Evolutionary conservation across 441 rosid genomes (phyloP).

Genomic region (Manihot esculenta): DNA sequence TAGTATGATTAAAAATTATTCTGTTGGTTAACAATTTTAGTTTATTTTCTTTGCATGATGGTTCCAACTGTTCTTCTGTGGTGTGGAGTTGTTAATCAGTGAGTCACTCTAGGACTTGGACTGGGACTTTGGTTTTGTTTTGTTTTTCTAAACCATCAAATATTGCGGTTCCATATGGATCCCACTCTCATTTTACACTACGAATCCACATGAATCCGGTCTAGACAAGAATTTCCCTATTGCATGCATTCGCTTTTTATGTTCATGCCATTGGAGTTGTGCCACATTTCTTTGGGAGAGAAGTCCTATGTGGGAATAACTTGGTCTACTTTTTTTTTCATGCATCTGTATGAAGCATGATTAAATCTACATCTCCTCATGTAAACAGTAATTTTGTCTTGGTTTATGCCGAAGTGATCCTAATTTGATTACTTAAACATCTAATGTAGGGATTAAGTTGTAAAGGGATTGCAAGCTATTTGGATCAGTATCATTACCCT

Average conservation of each 20-base stretch:
- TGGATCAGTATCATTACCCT: background rate
- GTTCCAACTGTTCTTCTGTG: background rate
- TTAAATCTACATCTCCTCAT: background rate
- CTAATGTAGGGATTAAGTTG: slow-evolving; percentile 24
- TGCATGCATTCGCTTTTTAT: too few relatives aligned
- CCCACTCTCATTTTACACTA: too few relatives aligned
- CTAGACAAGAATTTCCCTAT: too few relatives aligned
- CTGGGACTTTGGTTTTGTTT: background rate
- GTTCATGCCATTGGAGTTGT: background rate
- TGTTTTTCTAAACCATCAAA: too few relatives aligned
- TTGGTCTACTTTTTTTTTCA: background rate
- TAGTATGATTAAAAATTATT: background rate
- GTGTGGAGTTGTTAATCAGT: background rate
- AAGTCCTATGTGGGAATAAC: background rate
- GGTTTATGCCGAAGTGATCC: background rate
- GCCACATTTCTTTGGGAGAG: background rate
- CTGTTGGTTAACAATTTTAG: background rate
- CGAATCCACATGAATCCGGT: too few relatives aligned
- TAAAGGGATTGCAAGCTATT: slow-evolving; percentile 23
- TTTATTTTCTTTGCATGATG: background rate
- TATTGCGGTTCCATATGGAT: too few relatives aligned
- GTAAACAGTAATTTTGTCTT: background rate
- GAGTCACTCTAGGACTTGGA: background rate
- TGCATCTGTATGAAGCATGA: background rate
- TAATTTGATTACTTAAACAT: background rate